Evolutionary conservation across 148 eudicot species (phyloP).

Genomic region (Camellia japonica): DNA sequence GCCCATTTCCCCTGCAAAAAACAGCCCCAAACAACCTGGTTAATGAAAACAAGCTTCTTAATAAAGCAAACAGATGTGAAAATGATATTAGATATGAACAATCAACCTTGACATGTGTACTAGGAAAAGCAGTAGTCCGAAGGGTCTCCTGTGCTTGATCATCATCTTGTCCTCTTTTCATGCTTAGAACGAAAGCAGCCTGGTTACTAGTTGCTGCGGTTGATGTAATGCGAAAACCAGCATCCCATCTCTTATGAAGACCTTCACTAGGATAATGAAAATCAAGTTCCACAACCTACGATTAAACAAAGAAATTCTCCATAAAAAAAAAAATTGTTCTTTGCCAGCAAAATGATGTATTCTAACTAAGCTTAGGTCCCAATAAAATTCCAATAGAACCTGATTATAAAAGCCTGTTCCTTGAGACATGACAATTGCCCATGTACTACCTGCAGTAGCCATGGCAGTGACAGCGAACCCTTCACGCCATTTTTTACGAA

Average conservation of each 20-base stretch:
- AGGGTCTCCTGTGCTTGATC: slow-evolving; percentile 98
- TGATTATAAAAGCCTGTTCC: slow-evolving; percentile 81
- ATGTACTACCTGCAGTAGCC: slow-evolving; percentile 87
- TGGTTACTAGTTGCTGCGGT: slow-evolving; percentile 88
- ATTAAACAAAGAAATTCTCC: background rate
- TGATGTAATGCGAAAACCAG: slow-evolving; percentile 83
- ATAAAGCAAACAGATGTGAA: background rate
- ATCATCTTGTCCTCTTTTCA: slow-evolving; percentile 61
- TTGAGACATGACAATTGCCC: slow-evolving; percentile 98
- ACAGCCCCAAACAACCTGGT: slow-evolving; percentile 1
- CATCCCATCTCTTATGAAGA: slow-evolving; percentile 88
- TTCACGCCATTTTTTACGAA: slow-evolving; percentile 91
- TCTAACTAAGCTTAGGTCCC: background rate
- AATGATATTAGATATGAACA: background rate
- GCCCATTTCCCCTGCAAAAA: slow-evolving; percentile 74
- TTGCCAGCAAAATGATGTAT: background rate
- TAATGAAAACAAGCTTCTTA: background rate
- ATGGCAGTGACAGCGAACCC: slow-evolving; percentile 88
- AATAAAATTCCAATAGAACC: slow-evolving; percentile 36
- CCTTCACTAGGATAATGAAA: slow-evolving; percentile 98
- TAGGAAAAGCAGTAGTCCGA: slow-evolving; percentile 88
- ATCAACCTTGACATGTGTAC: slow-evolving; percentile 86
- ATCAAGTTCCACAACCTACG: slow-evolving; percentile 92
- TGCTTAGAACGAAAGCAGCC: slow-evolving; percentile 79
- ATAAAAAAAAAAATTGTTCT: background rate